Percentiles rank a stretch among this genome's conserved stretches.
phyloP scores from a whole-genome alignment of 2,329 filamentous ascomycete genomes.

The Colletotrichum melonis region DNA sequence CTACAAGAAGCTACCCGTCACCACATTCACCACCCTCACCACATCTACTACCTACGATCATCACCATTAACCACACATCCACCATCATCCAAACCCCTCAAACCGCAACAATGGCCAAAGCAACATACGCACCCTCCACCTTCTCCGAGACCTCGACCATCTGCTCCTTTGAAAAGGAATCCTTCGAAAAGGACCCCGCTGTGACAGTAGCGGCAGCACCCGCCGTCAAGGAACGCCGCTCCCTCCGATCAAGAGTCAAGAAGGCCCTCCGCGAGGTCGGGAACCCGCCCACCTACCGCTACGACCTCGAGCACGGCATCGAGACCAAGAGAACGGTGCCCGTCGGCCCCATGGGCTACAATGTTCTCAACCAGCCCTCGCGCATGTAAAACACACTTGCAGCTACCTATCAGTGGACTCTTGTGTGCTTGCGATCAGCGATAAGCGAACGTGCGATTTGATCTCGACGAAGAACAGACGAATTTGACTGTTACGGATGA shows the following conservation, averaged over 20 bases:
- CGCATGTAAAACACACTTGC: constrained; percentile 3
- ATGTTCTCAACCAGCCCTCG: constrained; percentile 30
- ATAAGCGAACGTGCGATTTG: neutral
- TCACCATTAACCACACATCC: neutral
- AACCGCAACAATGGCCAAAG: constrained; percentile 19
- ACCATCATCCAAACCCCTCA: neutral
- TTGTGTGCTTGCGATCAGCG: too few species aligned
- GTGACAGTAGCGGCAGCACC: neutral
- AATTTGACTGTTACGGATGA: neutral
- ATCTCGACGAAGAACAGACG: neutral
- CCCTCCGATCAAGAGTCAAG: constrained; percentile 27
- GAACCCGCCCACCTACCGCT: constrained; percentile 28
- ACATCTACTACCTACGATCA: neutral
- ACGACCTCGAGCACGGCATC: constrained; percentile 31
- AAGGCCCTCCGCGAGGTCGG: constrained; percentile 23
- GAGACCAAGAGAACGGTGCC: constrained; percentile 9
- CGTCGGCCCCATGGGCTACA: constrained; percentile 24
- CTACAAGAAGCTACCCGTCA: neutral
- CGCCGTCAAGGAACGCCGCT: constrained; percentile 16
- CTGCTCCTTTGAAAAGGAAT: constrained; percentile 28
- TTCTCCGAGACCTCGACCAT: constrained; percentile 31
- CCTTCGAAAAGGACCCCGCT: constrained; percentile 14
- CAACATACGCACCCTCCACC: constrained; percentile 12
- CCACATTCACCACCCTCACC: neutral
- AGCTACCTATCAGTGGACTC: too few species aligned